Evolutionary conservation across 352 stramenopile genomes (phyloP).

Genomic region (Thalassiosira pacifica): DNA sequence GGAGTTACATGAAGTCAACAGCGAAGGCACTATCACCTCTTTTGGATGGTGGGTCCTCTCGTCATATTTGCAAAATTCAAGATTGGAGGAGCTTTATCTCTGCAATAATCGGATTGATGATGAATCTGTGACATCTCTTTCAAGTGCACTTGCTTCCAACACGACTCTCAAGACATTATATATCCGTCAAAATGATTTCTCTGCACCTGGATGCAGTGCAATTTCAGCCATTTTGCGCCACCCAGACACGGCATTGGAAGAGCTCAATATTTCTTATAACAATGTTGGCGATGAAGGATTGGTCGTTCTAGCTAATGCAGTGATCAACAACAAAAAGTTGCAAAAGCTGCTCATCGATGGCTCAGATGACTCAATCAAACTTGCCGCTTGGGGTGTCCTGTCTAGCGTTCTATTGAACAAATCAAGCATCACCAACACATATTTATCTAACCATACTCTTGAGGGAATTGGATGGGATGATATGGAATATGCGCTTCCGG

Average conservation of each 20-base stretch:
- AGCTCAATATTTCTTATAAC: not conserved
- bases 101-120: not conserved
- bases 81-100: too few species aligned
- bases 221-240: not conserved
- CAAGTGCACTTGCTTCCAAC: not conserved
- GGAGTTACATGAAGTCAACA: too few species aligned
- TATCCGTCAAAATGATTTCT: not conserved
- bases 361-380: not conserved
- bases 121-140: not conserved
- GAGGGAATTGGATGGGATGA: not conserved
- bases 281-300: not conserved
- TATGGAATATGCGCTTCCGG: not conserved
- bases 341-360: not conserved
- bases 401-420: not conserved
- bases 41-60: too few species aligned
- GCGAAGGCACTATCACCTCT: too few species aligned
- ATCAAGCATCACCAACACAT: not conserved
- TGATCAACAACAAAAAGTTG: not conserved
- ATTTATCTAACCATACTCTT: constrained; percentile 7
- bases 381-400: not conserved
- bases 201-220: not conserved
- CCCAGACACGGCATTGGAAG: not conserved
- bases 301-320: not conserved
- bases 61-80: too few species aligned
- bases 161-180: not conserved